Conservation (phyloP, 1,284 basidiomycete species). For the Ustanciosporium gigantosporum region DNA sequence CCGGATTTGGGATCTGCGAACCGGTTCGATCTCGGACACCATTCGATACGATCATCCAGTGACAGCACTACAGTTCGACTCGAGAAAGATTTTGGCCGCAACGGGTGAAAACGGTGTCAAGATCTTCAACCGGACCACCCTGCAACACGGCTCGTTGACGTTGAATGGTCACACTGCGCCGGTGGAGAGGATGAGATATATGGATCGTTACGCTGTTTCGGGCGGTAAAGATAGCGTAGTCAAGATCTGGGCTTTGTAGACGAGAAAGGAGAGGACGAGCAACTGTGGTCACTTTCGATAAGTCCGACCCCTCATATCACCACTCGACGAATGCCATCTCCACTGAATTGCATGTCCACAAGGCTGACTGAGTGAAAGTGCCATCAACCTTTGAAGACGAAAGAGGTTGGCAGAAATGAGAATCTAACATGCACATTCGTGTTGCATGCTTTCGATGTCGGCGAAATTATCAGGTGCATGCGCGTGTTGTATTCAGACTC, state of each 20-base stretch:
- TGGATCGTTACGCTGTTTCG: slow-evolving; percentile 91
- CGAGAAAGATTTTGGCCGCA: slow-evolving; percentile 89
- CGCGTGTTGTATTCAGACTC: too few species aligned
- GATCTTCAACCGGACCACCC: slow-evolving; percentile 93
- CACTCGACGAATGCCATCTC: too few species aligned
- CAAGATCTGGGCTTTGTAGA: slow-evolving; percentile 90
- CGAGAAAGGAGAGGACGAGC: too few species aligned
- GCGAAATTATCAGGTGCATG: too few species aligned
- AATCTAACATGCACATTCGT: too few species aligned
- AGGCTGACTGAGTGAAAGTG: too few species aligned
- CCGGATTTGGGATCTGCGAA: slow-evolving; percentile 83
- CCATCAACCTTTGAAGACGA: too few species aligned
- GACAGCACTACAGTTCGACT: slow-evolving; percentile 89
- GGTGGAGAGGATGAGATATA: slow-evolving; percentile 87
- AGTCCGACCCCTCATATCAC: too few species aligned
- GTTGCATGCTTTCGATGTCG: too few species aligned
- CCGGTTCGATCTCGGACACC: slow-evolving; percentile 82
- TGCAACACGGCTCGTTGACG: slow-evolving; percentile 79
- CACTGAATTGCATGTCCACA: too few species aligned
- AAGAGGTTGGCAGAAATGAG: too few species aligned
- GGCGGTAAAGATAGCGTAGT: slow-evolving; percentile 85
- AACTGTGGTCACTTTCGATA: too few species aligned
- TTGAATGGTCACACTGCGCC: slow-evolving; percentile 91
- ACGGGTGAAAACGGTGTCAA: slow-evolving; percentile 90
- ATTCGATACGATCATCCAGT: slow-evolving; percentile 89